Conservation (phyloP, 352 stramenopile genomes). For the Globisporangium takayamanum region DNA sequence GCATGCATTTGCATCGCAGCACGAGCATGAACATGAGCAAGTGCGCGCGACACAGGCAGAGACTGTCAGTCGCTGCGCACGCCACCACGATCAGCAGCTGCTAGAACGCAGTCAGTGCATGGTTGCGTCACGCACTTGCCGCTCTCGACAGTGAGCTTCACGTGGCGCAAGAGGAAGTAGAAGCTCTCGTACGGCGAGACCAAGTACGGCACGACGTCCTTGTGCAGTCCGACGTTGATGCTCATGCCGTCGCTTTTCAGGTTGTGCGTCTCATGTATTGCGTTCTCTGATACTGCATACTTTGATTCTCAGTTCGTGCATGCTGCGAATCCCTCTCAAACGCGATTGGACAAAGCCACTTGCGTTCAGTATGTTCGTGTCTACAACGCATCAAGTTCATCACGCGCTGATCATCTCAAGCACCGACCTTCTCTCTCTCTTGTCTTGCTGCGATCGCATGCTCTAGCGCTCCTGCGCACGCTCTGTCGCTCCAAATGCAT, state of each 20-base stretch:
- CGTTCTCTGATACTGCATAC: no score
- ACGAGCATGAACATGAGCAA: not conserved
- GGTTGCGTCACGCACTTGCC: slow-evolving; percentile 44
- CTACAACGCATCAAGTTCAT: no score
- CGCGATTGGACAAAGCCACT: no score
- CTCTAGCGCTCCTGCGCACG: no score
- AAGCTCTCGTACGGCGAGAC: slow-evolving; percentile 77
- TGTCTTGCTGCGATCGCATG: no score
- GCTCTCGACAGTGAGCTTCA: slow-evolving; percentile 73
- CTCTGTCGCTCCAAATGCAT: not conserved
- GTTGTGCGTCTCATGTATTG: not conserved
- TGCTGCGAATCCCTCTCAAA: no score
- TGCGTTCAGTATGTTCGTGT: no score
- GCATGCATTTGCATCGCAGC: not conserved
- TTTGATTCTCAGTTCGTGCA: no score
- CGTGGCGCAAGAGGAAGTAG: slow-evolving; percentile 66
- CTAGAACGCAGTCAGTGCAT: no score
- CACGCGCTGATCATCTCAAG: no score
- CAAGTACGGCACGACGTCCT: slow-evolving; percentile 50
- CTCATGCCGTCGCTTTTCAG: slow-evolving; percentile 35
- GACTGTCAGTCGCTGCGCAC: not conserved
- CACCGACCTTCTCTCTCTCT: no score
- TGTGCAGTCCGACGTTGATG: slow-evolving; percentile 69
- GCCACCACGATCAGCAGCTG: not conserved
- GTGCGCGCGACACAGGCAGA: not conserved